A percentile compares a stretch with the other conserved stretches of the same genome.
Evolutionary conservation across 2,329 filamentous ascomycete species (phyloP).

Genomic region (Hypoxylon sp.): DNA sequence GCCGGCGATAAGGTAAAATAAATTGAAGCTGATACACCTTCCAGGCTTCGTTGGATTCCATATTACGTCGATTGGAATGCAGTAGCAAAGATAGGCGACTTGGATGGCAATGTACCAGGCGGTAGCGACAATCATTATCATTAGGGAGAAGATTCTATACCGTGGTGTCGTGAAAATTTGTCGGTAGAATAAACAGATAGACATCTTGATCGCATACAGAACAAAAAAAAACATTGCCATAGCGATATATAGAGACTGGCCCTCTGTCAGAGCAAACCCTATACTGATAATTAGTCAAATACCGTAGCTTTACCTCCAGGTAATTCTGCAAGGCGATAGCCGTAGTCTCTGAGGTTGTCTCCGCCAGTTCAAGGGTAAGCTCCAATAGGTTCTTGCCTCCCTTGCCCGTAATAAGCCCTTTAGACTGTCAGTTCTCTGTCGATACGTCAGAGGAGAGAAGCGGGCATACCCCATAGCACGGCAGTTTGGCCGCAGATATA

Average conservation of each 20-base stretch:
- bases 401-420: not conserved
- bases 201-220: not conserved
- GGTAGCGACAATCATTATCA: not conserved
- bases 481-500: not conserved
- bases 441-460: not conserved
- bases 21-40: not conserved
- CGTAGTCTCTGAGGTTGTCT: not conserved
- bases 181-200: conserved; percentile 2
- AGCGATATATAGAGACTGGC: not conserved
- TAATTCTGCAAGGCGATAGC: not conserved
- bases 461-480: not conserved
- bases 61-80: not conserved
- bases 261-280: not conserved
- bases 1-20: not conserved
- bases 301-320: not conserved
- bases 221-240: not conserved
- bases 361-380: not conserved
- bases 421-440: not conserved
- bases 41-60: not conserved
- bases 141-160: not conserved
- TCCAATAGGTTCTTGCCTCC: not conserved
- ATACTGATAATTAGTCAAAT: not conserved
- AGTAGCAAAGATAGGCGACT: not conserved
- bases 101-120: not conserved
- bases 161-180: not conserved